Conservation (phyloP, 305 asterid genomes). For the Fraxinus angustifolia region DNA sequence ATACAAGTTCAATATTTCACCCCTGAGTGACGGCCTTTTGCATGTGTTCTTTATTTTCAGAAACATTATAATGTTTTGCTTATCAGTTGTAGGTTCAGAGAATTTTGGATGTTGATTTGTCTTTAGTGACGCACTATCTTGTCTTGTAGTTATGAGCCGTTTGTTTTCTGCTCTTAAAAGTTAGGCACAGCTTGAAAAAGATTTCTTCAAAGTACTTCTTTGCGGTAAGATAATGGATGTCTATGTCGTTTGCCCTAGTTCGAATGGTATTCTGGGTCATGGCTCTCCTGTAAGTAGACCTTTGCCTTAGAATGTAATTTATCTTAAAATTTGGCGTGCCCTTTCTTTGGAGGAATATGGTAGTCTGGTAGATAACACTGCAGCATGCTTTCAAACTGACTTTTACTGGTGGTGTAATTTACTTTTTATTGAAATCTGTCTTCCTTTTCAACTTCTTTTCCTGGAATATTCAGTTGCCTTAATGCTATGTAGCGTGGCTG, state of each 20-base stretch:
- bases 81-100: not conserved
- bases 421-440: not conserved
- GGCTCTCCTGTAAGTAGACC: not conserved
- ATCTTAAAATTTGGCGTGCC: not conserved
- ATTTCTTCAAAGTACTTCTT: not conserved
- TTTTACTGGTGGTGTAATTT: not conserved
- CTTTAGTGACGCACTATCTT: not conserved
- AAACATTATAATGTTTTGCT: not conserved
- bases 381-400: not conserved
- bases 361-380: not conserved
- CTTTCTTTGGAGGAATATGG: not conserved
- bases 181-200: not conserved
- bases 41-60: not conserved
- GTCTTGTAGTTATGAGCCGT: not conserved
- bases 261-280: not conserved
- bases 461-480: not conserved
- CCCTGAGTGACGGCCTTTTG: not conserved
- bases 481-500: not conserved
- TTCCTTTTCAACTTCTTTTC: not conserved
- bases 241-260: not conserved
- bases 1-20: not conserved
- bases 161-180: not conserved
- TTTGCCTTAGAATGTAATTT: not conserved
- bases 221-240: not conserved
- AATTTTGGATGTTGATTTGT: not conserved